These are phyloP conservation scores for Hevea brasiliensis DNA, from an alignment of 345 rosid species.

Conservation along the genomic window DNA sequence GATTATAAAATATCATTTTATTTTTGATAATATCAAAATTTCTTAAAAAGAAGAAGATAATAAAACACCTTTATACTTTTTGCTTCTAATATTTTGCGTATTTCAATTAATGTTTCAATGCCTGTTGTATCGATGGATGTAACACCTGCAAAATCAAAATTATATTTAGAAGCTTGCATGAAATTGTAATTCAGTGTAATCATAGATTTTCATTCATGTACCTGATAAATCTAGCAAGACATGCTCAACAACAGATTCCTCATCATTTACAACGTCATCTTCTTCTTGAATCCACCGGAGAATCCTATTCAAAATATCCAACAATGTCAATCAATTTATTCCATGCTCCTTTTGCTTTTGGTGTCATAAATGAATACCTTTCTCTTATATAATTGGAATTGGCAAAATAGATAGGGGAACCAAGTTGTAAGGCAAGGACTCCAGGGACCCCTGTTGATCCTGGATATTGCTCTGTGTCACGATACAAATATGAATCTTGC, in stretches of 20 bases:
- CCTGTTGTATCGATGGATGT: slow-evolving; percentile 76
- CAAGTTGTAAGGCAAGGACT: slow-evolving; percentile 64
- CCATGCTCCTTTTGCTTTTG: not conserved
- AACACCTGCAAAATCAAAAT: slow-evolving; percentile 52
- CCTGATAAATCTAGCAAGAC: slow-evolving; percentile 77
- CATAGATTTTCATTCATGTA: slow-evolving; percentile 3
- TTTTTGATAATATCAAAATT: no score
- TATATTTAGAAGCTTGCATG: not conserved
- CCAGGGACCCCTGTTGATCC: slow-evolving; percentile 41
- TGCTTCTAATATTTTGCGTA: slow-evolving; percentile 45
- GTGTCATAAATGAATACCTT: slow-evolving; percentile 35
- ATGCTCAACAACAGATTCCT: slow-evolving; percentile 45
- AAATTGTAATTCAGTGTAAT: not conserved
- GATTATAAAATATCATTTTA: no score
- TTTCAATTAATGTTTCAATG: slow-evolving; percentile 58
- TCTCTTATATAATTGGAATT: slow-evolving; percentile 70
- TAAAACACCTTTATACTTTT: slow-evolving; percentile 51
- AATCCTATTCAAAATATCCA: slow-evolving; percentile 40
- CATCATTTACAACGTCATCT: slow-evolving; percentile 22
- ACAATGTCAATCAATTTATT: not conserved
- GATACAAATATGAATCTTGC: slow-evolving; percentile 50
- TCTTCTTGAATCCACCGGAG: slow-evolving; percentile 66
- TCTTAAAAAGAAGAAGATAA: no score
- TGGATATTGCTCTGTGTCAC: slow-evolving; percentile 77
- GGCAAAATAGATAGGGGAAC: slow-evolving; percentile 89